Evolutionary conservation across 345 rosid genomes (phyloP).

Genomic region (Boechera divaricarpa): DNA sequence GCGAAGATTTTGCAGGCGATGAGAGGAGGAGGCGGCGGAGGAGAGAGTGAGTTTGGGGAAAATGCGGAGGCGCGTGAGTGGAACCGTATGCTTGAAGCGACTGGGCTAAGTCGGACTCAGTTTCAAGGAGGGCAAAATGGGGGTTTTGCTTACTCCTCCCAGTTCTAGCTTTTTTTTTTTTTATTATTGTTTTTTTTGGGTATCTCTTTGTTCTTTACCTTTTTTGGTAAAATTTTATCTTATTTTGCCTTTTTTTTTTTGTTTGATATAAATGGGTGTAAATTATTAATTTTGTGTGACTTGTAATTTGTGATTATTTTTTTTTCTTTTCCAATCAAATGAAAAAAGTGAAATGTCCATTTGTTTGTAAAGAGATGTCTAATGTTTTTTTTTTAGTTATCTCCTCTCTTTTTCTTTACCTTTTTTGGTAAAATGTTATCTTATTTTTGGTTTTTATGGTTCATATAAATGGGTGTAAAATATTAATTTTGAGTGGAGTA

Average conservation of each 20-base stretch:
- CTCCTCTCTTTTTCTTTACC: background rate
- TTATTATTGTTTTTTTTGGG: background rate
- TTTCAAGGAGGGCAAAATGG: constrained; percentile 47
- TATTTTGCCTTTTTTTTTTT: constrained; percentile 4
- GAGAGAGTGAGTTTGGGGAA: constrained; percentile 46
- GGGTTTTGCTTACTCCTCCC: constrained; percentile 51
- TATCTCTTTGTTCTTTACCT: background rate
- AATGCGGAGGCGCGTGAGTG: constrained; percentile 55
- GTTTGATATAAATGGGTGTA: constrained; percentile 37
- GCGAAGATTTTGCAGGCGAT: constrained; percentile 63
- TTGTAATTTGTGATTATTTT: constrained; percentile 34
- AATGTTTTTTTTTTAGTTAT: background rate
- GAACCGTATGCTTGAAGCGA: constrained; percentile 68
- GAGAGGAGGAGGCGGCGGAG: constrained; percentile 50
- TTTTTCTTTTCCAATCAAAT: background rate
- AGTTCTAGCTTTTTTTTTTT: constrained; percentile 46
- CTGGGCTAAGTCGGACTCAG: constrained; percentile 54
- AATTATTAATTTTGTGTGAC: constrained; percentile 39
- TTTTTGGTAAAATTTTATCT: constrained; percentile 24
- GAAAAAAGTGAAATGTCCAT: constrained; percentile 14
- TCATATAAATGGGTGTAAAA: background rate
- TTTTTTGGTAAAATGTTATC: constrained; percentile 12
- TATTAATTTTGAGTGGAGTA: background rate
- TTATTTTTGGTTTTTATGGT: background rate
- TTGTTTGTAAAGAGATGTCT: constrained; percentile 17